These are phyloP conservation scores for Phylloporus sp. DNA, from an alignment of 1,284 basidiomycete species.

Conservation along the genomic window DNA sequence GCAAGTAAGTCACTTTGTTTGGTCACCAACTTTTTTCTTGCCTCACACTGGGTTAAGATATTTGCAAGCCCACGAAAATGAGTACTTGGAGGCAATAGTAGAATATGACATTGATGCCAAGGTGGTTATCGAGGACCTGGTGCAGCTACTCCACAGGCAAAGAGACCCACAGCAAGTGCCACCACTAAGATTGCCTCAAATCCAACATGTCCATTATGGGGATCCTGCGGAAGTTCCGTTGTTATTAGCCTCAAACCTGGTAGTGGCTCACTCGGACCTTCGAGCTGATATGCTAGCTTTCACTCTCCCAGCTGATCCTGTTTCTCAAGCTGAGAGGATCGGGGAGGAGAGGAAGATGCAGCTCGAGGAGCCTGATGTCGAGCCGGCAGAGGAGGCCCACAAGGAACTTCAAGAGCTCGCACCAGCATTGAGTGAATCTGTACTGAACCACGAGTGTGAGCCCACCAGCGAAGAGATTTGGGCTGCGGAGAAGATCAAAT, in stretches of 20 bases:
- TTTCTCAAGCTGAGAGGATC: constrained; percentile 5
- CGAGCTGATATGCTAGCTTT: constrained; percentile 18
- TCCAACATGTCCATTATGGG: constrained; percentile 21
- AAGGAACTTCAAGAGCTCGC: constrained; percentile 22
- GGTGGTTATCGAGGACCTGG: constrained; percentile 26
- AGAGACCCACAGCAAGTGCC: neutral
- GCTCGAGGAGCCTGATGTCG: constrained; percentile 12
- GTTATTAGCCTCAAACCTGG: constrained; percentile 22
- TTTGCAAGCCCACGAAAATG: neutral
- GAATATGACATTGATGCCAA: constrained; percentile 21
- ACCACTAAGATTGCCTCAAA: constrained; percentile 15
- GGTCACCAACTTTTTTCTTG: neutral
- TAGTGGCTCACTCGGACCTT: constrained; percentile 18
- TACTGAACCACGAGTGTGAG: constrained; percentile 16
- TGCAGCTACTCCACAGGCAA: constrained; percentile 27
- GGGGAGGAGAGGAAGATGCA: constrained; percentile 7
- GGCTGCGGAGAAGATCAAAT: constrained; percentile 25
- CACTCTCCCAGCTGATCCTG: constrained; percentile 5
- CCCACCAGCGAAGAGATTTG: constrained; percentile 23
- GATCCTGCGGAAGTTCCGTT: constrained; percentile 26
- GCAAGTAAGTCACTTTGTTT: constrained; percentile 7
- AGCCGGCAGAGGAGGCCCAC: constrained; percentile 20
- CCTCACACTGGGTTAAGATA: constrained; percentile 19
- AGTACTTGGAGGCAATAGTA: constrained; percentile 22
- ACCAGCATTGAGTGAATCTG: constrained; percentile 7